These are phyloP conservation scores for Aureobasidium sp. DNA, from an alignment of 2,329 filamentous ascomycete genomes.

Conservation along the genomic window DNA sequence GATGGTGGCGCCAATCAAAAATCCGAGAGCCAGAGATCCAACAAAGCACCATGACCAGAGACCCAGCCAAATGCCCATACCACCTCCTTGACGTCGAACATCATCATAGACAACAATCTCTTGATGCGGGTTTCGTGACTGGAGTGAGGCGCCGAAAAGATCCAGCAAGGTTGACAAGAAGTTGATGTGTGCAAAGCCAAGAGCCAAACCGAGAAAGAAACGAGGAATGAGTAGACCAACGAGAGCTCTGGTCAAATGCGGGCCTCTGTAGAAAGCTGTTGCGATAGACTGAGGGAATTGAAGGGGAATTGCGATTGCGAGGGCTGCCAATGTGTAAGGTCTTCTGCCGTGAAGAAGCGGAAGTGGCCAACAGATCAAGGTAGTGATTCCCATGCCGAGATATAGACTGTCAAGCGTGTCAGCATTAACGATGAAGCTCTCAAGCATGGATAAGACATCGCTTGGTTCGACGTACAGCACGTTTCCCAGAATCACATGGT, in stretches of 20 bases:
- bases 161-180: conserved; percentile 64
- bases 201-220: conserved; percentile 55
- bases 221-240: conserved; percentile 55
- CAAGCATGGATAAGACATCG: too few species aligned
- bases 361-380: conserved; percentile 64
- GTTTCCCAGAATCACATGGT: conserved; percentile 63
- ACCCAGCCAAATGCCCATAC: conserved; percentile 71
- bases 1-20: conserved; percentile 60
- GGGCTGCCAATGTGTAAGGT: conserved; percentile 62
- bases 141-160: conserved; percentile 66
- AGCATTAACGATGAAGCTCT: not conserved
- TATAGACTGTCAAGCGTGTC: conserved; percentile 43
- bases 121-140: conserved; percentile 64
- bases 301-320: conserved; percentile 62
- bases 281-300: conserved; percentile 68
- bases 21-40: conserved; percentile 62
- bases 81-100: conserved; percentile 64
- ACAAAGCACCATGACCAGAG: conserved; percentile 72
- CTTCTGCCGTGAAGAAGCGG: conserved; percentile 69
- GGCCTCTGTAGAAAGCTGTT: conserved; percentile 47
- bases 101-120: conserved; percentile 61
- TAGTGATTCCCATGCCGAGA: conserved; percentile 60
- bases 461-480: conserved; percentile 40
- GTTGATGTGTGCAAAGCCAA: conserved; percentile 73
- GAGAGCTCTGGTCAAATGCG: conserved; percentile 49